Percentiles rank a stretch among this genome's conserved stretches.
Evolutionary conservation across 805 yeast genomes (phyloP).

Genomic region (Cyberlindnera mrakii): DNA sequence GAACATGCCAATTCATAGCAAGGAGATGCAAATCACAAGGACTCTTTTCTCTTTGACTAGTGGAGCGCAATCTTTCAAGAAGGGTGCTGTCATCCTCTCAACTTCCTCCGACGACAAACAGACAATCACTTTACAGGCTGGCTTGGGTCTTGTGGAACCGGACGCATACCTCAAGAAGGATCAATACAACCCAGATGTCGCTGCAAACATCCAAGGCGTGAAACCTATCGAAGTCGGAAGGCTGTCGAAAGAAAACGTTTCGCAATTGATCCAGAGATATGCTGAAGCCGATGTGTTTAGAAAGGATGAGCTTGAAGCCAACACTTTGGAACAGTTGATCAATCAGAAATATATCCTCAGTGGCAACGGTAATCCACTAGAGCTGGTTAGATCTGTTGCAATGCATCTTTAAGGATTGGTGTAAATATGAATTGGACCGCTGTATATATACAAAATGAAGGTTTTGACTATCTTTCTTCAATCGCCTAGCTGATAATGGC

Average conservation of each 20-base stretch:
- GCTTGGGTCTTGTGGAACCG: slow-evolving; percentile 44
- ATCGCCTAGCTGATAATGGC: no score
- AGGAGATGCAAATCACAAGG: slow-evolving; percentile 58
- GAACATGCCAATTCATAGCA: slow-evolving; percentile 50
- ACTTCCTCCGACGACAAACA: slow-evolving; percentile 50
- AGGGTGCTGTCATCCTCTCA: slow-evolving; percentile 63
- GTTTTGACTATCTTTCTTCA: background rate
- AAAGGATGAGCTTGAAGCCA: slow-evolving; percentile 26
- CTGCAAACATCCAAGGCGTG: slow-evolving; percentile 36
- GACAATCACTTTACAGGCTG: slow-evolving; percentile 53
- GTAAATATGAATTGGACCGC: background rate
- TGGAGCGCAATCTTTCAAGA: slow-evolving; percentile 45
- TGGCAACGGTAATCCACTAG: slow-evolving; percentile 60
- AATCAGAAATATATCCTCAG: slow-evolving; percentile 47
- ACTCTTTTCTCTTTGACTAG: slow-evolving; percentile 46
- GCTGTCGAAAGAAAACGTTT: slow-evolving; percentile 39
- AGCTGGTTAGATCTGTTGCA: slow-evolving; percentile 20
- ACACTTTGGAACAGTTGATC: slow-evolving; percentile 31
- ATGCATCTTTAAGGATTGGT: slow-evolving; percentile 13
- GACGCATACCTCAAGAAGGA: slow-evolving; percentile 49
- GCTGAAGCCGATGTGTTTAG: slow-evolving; percentile 35
- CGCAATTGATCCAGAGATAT: slow-evolving; percentile 34
- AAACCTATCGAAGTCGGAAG: slow-evolving; percentile 36
- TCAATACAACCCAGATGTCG: slow-evolving; percentile 50
- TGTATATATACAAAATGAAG: background rate